Percentiles rank a stretch among this genome's conserved stretches.
These are phyloP conservation scores for Fusarium sp. DNA, from an alignment of 2,329 filamentous ascomycete species.

Conservation along the genomic window DNA sequence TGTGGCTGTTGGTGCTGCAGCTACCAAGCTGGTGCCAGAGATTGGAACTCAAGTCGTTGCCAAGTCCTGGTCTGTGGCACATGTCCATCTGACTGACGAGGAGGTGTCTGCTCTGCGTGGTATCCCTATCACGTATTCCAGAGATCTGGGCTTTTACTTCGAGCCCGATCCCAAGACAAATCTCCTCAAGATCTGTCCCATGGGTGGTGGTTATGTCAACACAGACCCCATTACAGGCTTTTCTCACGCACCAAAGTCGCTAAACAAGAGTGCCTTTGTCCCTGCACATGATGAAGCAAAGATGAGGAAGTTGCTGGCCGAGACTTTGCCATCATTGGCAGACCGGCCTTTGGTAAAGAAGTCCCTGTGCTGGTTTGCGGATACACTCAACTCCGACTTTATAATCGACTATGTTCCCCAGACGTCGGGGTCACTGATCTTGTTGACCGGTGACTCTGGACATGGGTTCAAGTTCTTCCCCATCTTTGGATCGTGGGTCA, in stretches of 20 bases:
- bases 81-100: slow-evolving; percentile 69
- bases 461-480: slow-evolving; percentile 77
- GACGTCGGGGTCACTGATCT: slow-evolving; percentile 62
- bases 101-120: slow-evolving; percentile 69
- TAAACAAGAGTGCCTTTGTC: slow-evolving; percentile 62
- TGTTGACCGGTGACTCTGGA: slow-evolving; percentile 72
- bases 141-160: slow-evolving; percentile 77
- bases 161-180: slow-evolving; percentile 73
- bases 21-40: slow-evolving; percentile 63
- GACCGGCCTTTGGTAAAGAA: slow-evolving; percentile 70
- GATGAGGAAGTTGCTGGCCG: slow-evolving; percentile 63
- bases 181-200: slow-evolving; percentile 73
- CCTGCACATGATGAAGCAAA: slow-evolving; percentile 65
- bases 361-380: slow-evolving; percentile 75
- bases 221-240: slow-evolving; percentile 49
- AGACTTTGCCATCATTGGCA: slow-evolving; percentile 67
- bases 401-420: slow-evolving; percentile 72
- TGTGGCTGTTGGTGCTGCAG: slow-evolving; percentile 67
- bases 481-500: slow-evolving; percentile 69
- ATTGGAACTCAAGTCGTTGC: slow-evolving; percentile 67
- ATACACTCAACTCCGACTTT: slow-evolving; percentile 73
- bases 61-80: slow-evolving; percentile 72
- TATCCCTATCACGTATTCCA: slow-evolving; percentile 73
- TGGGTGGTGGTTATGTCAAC: slow-evolving; percentile 71
- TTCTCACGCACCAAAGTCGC: slow-evolving; percentile 56